These are phyloP conservation scores for Arthrocladium fulminans DNA, from an alignment of 2,329 filamentous ascomycete species.

Conservation along the genomic window DNA sequence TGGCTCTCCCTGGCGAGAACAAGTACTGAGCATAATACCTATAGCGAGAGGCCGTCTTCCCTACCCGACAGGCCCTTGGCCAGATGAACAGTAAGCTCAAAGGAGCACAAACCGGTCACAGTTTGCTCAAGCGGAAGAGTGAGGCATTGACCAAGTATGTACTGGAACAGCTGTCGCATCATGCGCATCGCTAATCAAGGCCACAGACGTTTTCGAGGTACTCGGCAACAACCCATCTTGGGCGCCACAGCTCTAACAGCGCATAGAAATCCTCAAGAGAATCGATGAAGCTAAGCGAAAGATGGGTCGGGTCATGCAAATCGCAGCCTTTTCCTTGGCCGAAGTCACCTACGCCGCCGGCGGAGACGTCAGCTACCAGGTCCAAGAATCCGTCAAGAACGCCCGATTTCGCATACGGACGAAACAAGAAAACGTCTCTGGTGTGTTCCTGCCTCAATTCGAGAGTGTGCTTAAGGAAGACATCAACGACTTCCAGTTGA, in stretches of 20 bases:
- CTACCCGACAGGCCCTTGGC: constrained; percentile 91
- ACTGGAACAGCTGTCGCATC: constrained; percentile 7
- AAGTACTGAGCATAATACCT: constrained; percentile 42
- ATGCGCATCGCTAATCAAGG: constrained; percentile 17
- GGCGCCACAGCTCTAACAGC: constrained; percentile 15
- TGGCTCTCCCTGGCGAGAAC: constrained; percentile 12
- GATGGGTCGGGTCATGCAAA: constrained; percentile 99
- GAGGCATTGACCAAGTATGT: constrained; percentile 91
- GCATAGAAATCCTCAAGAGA: constrained; percentile 78
- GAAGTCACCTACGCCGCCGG: constrained; percentile 97
- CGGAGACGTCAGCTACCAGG: constrained; percentile 91
- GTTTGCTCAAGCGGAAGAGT: constrained; percentile 91
- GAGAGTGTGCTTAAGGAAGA: constrained; percentile 76
- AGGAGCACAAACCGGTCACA: constrained; percentile 83
- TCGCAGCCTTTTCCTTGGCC: constrained; percentile 92
- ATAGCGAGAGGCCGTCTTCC: constrained; percentile 88
- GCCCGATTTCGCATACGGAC: constrained; percentile 88
- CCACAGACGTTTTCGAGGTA: constrained; percentile 77
- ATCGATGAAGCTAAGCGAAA: constrained; percentile 99
- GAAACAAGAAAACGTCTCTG: constrained; percentile 97
- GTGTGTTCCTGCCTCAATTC: constrained; percentile 87
- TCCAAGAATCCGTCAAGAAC: constrained; percentile 89
- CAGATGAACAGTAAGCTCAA: constrained; percentile 98
- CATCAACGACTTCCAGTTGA: constrained; percentile 89
- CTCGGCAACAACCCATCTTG: constrained; percentile 17